These are phyloP conservation scores for Pseudevernia furfuracea DNA, from an alignment of 495 filamentous ascomycete genomes.

Conservation along the genomic window DNA sequence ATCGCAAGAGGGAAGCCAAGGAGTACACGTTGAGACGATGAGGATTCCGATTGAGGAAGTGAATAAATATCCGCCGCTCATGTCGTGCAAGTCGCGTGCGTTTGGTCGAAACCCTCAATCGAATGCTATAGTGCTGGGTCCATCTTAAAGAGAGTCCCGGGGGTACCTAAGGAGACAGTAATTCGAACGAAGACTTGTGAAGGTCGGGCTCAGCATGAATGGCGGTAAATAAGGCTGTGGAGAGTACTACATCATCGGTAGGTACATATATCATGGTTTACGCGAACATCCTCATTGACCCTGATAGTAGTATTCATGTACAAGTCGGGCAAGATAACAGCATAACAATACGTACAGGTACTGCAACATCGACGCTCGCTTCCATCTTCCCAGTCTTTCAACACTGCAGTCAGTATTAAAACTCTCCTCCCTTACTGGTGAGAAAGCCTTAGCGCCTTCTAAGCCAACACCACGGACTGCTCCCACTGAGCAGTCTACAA, in stretches of 20 bases:
- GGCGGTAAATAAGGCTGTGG: background rate
- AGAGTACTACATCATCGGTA: background rate
- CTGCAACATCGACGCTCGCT: slow-evolving; percentile 5
- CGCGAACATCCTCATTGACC: background rate
- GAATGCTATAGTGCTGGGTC: background rate
- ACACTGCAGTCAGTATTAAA: background rate
- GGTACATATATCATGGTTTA: background rate
- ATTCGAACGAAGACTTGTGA: background rate
- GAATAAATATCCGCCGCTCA: background rate
- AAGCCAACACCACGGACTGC: background rate
- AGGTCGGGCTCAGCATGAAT: background rate
- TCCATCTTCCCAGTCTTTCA: background rate
- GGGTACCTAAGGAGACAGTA: background rate
- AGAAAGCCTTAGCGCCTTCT: background rate
- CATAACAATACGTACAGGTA: slow-evolving; percentile 13
- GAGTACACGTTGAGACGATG: slow-evolving; percentile 19
- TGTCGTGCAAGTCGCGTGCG: background rate
- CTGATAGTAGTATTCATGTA: slow-evolving; percentile 1
- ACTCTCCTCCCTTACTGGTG: background rate
- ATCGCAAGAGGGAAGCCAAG: slow-evolving; percentile 38
- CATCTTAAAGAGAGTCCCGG: background rate
- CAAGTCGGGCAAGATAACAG: slow-evolving; percentile 7
- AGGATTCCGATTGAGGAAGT: background rate
- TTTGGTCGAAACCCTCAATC: background rate
- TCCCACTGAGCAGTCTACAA: background rate